Evolutionary conservation across 2,329 filamentous ascomycete species (phyloP).

Genomic region (Polytolypa hystricis): DNA sequence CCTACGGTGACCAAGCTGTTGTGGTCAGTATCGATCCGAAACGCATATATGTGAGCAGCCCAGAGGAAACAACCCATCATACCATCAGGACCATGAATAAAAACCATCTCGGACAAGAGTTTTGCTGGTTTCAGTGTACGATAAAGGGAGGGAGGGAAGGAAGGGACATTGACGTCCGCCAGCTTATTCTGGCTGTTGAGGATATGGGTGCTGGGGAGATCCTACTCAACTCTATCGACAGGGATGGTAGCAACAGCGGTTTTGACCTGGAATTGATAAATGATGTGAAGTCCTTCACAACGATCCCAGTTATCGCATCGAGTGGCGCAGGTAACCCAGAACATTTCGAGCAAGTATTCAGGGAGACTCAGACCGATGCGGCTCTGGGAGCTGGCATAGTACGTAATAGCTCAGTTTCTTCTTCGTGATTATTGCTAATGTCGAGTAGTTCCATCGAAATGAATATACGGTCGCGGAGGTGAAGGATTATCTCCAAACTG

Average conservation of each 20-base stretch:
- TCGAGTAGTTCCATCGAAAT: slow-evolving; percentile 67
- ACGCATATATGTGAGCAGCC: slow-evolving; percentile 67
- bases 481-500: slow-evolving; percentile 64
- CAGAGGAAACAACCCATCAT: slow-evolving; percentile 60
- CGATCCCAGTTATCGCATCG: slow-evolving; percentile 89
- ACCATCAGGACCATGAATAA: slow-evolving; percentile 59
- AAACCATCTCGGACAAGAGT: slow-evolving; percentile 64
- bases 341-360: slow-evolving; percentile 88
- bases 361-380: slow-evolving; percentile 75
- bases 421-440: slow-evolving; percentile 9
- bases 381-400: slow-evolving; percentile 90
- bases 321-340: slow-evolving; percentile 79
- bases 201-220: slow-evolving; percentile 94
- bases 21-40: slow-evolving; percentile 93
- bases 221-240: slow-evolving; percentile 93
- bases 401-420: slow-evolving; percentile 27
- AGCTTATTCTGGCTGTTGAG: slow-evolving; percentile 80
- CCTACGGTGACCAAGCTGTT: slow-evolving; percentile 93
- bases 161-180: slow-evolving; percentile 83
- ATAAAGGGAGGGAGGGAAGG: slow-evolving; percentile 91
- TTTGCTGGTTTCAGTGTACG: slow-evolving; percentile 96
- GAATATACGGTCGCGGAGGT: slow-evolving; percentile 94
- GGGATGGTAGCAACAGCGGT: slow-evolving; percentile 85
- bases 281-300: slow-evolving; percentile 76
- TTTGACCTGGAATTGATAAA: slow-evolving; percentile 88